These are phyloP conservation scores for Microdochium paspali DNA, from an alignment of 2,329 filamentous ascomycete genomes.

Conservation along the genomic window DNA sequence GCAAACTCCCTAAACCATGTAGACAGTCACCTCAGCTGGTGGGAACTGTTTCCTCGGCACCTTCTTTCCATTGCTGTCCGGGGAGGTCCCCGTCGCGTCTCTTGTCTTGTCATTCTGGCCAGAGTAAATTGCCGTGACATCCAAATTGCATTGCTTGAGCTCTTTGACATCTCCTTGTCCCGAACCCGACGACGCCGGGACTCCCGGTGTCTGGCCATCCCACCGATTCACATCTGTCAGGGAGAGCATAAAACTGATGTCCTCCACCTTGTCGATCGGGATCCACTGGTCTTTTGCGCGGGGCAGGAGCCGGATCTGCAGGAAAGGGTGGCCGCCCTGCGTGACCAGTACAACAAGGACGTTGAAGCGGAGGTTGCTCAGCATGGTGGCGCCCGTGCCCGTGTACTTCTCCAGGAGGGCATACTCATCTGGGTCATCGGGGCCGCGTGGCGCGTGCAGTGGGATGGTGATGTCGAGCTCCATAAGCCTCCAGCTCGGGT, in stretches of 20 bases:
- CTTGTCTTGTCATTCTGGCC: too few relatives aligned
- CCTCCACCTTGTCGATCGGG: neutral
- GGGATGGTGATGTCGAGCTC: slow-evolving; percentile 1
- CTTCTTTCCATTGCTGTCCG: too few relatives aligned
- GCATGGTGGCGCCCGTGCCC: slow-evolving; percentile 6
- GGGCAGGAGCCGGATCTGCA: neutral
- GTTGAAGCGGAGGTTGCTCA: slow-evolving; percentile 12
- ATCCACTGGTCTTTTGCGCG: neutral
- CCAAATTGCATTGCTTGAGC: too few relatives aligned
- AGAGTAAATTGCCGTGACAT: too few relatives aligned
- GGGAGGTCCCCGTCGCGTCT: too few relatives aligned
- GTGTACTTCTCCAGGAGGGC: slow-evolving; percentile 3
- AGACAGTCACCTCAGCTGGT: too few relatives aligned
- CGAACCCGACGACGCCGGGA: too few relatives aligned
- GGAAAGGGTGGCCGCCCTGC: neutral
- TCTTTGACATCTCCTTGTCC: too few relatives aligned
- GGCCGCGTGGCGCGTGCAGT: slow-evolving; percentile 1
- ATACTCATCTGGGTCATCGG: slow-evolving; percentile 4
- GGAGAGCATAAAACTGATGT: neutral
- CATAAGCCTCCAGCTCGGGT: too few relatives aligned
- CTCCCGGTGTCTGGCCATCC: too few relatives aligned
- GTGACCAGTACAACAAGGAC: slow-evolving; percentile 2
- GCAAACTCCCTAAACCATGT: too few relatives aligned
- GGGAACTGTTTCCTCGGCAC: too few relatives aligned
- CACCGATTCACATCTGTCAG: neutral